Conservation (phyloP, 306 rosid species). For the Vicia villosa region DNA sequence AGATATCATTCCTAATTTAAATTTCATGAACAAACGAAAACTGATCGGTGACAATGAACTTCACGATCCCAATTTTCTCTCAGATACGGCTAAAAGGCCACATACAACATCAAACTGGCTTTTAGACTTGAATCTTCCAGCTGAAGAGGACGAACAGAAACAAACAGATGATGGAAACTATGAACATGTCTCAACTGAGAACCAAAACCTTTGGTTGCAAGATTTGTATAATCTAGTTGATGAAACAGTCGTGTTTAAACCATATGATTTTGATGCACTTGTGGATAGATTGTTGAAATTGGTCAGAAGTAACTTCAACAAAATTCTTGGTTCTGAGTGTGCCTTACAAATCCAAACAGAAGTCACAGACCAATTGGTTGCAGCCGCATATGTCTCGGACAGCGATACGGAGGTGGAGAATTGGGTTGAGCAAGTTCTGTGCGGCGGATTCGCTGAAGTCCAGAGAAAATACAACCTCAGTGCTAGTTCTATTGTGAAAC, state of each 20-base stretch:
- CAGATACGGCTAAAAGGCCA: constrained; percentile 66
- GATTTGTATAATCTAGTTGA: constrained; percentile 54
- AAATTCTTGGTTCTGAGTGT: constrained; percentile 49
- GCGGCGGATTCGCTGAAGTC: constrained; percentile 60
- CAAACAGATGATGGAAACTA: constrained; percentile 40
- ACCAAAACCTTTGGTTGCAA: constrained; percentile 69
- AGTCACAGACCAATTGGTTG: constrained; percentile 71
- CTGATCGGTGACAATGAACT: constrained; percentile 47
- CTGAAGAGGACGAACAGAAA: constrained; percentile 57
- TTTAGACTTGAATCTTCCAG: constrained; percentile 91
- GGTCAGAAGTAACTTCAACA: constrained; percentile 55
- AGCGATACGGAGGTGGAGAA: constrained; percentile 57
- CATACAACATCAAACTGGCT: constrained; percentile 52
- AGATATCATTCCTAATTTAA: constrained; percentile 43
- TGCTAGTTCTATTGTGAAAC: constrained; percentile 55
- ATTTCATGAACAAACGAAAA: constrained; percentile 73
- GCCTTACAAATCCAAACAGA: constrained; percentile 57
- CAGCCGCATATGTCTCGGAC: constrained; percentile 67
- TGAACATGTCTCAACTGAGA: constrained; percentile 48
- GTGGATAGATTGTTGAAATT: constrained; percentile 55
- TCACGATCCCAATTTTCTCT: constrained; percentile 46
- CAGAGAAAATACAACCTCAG: constrained; percentile 50
- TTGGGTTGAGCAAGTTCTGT: constrained; percentile 76
- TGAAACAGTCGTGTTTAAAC: constrained; percentile 69
- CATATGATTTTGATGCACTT: constrained; percentile 68